Evolutionary conservation across 169 alveolate genomes (phyloP).

Genomic region (Condylostoma magnum): DNA sequence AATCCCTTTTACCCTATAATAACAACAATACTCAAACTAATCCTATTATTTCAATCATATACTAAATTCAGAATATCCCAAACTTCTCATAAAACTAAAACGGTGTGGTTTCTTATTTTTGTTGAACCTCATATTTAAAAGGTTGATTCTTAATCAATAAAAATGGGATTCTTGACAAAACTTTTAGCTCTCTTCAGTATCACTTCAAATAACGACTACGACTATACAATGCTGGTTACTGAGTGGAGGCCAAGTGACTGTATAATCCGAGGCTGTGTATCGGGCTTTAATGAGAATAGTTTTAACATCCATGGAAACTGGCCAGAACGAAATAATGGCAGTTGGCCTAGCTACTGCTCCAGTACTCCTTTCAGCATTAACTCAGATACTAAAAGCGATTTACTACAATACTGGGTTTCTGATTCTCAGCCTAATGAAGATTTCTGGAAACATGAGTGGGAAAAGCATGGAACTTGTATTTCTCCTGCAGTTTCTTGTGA

Average conservation of each 20-base stretch:
- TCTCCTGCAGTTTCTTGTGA: background rate
- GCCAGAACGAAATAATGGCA: slow-evolving; percentile 19
- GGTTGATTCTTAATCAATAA: background rate
- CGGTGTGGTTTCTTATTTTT: too few species aligned
- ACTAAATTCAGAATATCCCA: too few species aligned
- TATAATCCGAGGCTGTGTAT: background rate
- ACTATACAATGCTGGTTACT: background rate
- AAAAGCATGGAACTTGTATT: slow-evolving; percentile 29
- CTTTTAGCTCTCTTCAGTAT: background rate
- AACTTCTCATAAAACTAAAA: too few species aligned
- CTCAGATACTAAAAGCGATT: background rate
- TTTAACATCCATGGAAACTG: slow-evolving; percentile 27
- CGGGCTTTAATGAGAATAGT: background rate
- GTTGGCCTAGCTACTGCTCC: slow-evolving; percentile 19
- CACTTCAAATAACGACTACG: background rate
- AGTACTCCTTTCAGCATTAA: background rate
- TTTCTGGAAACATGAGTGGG: slow-evolving; percentile 34
- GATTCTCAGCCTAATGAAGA: background rate
- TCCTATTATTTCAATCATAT: too few species aligned
- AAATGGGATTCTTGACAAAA: background rate
- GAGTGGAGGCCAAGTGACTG: slow-evolving; percentile 15
- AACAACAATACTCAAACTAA: too few species aligned
- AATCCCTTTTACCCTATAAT: too few species aligned
- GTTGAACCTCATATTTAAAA: too few species aligned
- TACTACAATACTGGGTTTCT: background rate